Conservation (phyloP, 495 filamentous ascomycete genomes). For the Hypoxylon crocopeplum region DNA sequence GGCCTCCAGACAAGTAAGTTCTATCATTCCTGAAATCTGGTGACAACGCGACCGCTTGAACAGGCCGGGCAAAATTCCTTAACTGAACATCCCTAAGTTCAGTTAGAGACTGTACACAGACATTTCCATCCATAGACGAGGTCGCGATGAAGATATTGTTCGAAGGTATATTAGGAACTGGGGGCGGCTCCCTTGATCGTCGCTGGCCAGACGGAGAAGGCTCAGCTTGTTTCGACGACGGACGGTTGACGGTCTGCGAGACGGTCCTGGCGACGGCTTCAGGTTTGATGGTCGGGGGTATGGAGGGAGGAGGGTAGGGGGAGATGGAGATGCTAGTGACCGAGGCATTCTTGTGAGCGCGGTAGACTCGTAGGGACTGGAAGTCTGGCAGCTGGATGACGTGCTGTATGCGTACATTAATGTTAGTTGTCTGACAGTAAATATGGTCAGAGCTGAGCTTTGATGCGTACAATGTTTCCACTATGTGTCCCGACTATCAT, state of each 20-base stretch:
- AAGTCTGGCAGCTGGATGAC: constrained; percentile 82
- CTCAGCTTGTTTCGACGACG: constrained; percentile 57
- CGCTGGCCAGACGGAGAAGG: constrained; percentile 58
- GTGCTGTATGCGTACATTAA: constrained; percentile 62
- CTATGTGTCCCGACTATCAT: constrained; percentile 98
- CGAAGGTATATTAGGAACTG: constrained; percentile 72
- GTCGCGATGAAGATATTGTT: constrained; percentile 92
- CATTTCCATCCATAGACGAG: constrained; percentile 93
- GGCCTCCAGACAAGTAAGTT: constrained; percentile 86
- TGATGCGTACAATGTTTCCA: constrained; percentile 84
- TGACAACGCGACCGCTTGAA: constrained; percentile 88
- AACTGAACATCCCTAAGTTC: constrained; percentile 78
- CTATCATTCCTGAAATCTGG: constrained; percentile 90
- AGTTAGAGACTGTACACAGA: constrained; percentile 84
- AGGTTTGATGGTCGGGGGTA: constrained; percentile 61
- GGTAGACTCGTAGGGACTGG: constrained; percentile 80
- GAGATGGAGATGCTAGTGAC: constrained; percentile 90
- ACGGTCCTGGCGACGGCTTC: constrained; percentile 57
- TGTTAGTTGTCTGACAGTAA: neutral
- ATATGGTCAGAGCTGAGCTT: neutral
- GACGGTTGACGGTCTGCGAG: constrained; percentile 51
- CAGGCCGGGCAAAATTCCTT: constrained; percentile 90
- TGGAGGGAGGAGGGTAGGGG: constrained; percentile 76
- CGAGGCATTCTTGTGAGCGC: constrained; percentile 88
- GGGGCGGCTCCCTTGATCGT: constrained; percentile 53